Base-by-base conservation (phyloP, 768 basidiomycete species). In the Leccinum obscurum region DNA sequence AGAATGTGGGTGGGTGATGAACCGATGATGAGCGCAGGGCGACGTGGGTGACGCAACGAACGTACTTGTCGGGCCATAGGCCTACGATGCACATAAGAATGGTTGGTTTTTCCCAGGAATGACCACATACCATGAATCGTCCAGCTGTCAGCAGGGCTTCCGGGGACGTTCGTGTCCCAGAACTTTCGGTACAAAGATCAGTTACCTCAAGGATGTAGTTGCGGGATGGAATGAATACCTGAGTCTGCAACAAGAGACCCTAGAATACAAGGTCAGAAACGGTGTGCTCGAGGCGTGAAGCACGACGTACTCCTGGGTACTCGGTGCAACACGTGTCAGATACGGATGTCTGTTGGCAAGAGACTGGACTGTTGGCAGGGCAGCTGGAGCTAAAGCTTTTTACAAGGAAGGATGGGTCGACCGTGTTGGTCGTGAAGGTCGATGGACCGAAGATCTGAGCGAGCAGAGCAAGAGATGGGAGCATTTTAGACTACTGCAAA, bases 61-160 rank as follows among this genome's bases (percentile, higher is more conserved):
- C 80, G 52, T 62, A 85, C 83, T 83, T 75, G 66, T 87, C 86
- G 1, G 87, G 85, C 88, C 87, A 89, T 35, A 88, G 77, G 59
- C 88, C 86, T 84, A 61, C 34, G 30, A 57, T 20, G 22, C n/a
- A 35, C 64, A 49, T 65, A 10, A 67, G 52, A 22, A 57, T 6
- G 26, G 15, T 5, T 14, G 1, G 26, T 34, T 20, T 15, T 32
- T 34, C 34, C 30, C 3, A 32, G 3, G 3, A 30, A 6, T 15
- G 44, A 22, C 48, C n/a, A 67, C 79, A 30, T 57, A 85, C 88
- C 87, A 58, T 89, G 88, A 54, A 90, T 85, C 0, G 88, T 91
- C 88, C 89, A 92, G 68, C 85, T 86, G 66, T 89, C 69, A 11
- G 65, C 65, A 3, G 88, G 89, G 5, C 89, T 87, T 28, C 84